A percentile compares a stretch with the other conserved stretches of the same genome.
Evolutionary conservation across 176 grass and related monocot species (phyloP).

Genomic region (Eragrostis nindensis): DNA sequence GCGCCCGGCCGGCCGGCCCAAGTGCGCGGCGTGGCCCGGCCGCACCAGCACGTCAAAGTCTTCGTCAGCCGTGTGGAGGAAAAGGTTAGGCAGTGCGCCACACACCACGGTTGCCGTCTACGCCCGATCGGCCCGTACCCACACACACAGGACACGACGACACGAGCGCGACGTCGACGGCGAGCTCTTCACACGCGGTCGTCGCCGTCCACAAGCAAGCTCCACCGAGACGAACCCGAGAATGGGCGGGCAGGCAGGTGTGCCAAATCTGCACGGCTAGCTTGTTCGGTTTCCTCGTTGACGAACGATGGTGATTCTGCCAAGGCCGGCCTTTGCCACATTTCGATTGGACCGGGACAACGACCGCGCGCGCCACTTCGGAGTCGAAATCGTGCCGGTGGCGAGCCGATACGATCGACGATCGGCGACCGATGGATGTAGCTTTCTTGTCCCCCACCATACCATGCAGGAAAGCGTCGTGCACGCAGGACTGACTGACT

Average conservation of each 20-base stretch:
- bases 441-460: slow-evolving; percentile 40
- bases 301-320: no score
- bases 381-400: background rate
- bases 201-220: background rate
- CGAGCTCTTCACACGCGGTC: background rate
- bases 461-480: background rate
- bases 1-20: background rate
- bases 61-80: background rate
- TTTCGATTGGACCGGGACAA: background rate
- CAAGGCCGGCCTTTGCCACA: background rate
- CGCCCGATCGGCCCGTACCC: background rate
- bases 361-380: background rate
- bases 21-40: background rate
- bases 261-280: background rate
- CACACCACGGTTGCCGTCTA: background rate
- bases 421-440: slow-evolving; percentile 17
- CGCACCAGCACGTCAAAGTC: background rate
- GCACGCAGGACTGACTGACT: background rate
- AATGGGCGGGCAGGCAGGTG: background rate
- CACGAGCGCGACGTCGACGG: background rate
- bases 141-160: background rate
- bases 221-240: background rate
- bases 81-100: slow-evolving; percentile 41
- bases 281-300: background rate
- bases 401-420: background rate